Percentiles rank a stretch among this genome's conserved stretches.
These are phyloP conservation scores for Gossypium aridum DNA, from an alignment of 441 rosid genomes.

Conservation along the genomic window DNA sequence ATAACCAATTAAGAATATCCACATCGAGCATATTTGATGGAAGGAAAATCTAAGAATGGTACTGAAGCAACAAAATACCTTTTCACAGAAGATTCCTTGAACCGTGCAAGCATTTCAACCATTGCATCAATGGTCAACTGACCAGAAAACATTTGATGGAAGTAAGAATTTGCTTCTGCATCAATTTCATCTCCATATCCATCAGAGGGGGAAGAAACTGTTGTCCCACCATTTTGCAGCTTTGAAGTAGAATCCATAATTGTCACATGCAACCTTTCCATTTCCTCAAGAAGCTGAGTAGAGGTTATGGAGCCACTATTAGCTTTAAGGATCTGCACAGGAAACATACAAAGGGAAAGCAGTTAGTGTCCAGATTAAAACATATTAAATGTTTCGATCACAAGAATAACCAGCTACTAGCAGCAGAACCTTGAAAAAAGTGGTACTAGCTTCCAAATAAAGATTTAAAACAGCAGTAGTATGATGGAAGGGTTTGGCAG, in stretches of 20 bases:
- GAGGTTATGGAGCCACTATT: slow-evolving; percentile 45
- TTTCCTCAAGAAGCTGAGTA: slow-evolving; percentile 61
- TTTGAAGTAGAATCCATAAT: slow-evolving; percentile 48
- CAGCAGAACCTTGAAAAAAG: slow-evolving; percentile 61
- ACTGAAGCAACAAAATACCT: slow-evolving; percentile 37
- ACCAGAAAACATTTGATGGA: slow-evolving; percentile 92
- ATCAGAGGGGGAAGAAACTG: slow-evolving; percentile 63
- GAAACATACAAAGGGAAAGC: not conserved
- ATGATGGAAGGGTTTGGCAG: slow-evolving; percentile 60
- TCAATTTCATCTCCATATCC: slow-evolving; percentile 81
- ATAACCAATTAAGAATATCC: not conserved
- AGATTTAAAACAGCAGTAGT: slow-evolving; percentile 51
- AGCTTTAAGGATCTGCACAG: slow-evolving; percentile 65
- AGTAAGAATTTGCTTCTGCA: slow-evolving; percentile 90
- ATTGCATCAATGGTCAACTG: slow-evolving; percentile 80
- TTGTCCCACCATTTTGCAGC: slow-evolving; percentile 70
- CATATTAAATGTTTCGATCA: not conserved
- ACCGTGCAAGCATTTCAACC: slow-evolving; percentile 96
- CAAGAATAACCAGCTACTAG: slow-evolving; percentile 5
- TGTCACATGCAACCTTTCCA: slow-evolving; percentile 58
- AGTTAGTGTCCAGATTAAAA: not conserved
- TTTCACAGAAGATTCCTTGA: slow-evolving; percentile 76
- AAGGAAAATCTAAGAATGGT: not conserved
- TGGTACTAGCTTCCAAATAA: slow-evolving; percentile 55
- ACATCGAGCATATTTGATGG: not conserved